Conservation (phyloP, 768 basidiomycete species). For the Tulasnella sp. region DNA sequence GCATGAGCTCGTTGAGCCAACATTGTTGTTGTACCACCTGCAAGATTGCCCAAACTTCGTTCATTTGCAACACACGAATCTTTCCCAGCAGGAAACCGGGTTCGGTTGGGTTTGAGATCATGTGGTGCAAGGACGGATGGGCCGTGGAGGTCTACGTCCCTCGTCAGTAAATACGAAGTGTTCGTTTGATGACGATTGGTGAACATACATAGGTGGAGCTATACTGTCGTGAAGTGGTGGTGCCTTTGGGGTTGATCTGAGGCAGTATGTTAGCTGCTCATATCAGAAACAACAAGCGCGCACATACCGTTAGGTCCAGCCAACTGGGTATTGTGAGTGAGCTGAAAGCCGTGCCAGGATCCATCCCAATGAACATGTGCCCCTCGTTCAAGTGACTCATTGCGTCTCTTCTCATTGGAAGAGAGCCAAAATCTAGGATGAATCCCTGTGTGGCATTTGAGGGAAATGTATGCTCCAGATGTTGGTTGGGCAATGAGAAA, state of each 20-base stretch:
- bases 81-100: slow-evolving; percentile 61
- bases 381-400: slow-evolving; percentile 3
- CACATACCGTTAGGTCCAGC: slow-evolving; percentile 3
- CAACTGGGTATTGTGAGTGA: not conserved
- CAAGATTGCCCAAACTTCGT: slow-evolving; percentile 60
- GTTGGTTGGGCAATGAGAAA: not conserved
- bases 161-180: not conserved
- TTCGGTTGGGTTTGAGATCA: slow-evolving; percentile 55
- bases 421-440: slow-evolving; percentile 8
- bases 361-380: not conserved
- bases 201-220: slow-evolving; percentile 56
- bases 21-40: slow-evolving; percentile 76
- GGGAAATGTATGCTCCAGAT: slow-evolving; percentile 7
- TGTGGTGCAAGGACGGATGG: slow-evolving; percentile 58
- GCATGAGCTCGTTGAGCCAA: slow-evolving; percentile 66
- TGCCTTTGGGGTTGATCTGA: slow-evolving; percentile 43
- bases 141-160: slow-evolving; percentile 40
- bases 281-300: slow-evolving; percentile 16
- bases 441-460: not conserved
- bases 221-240: slow-evolving; percentile 46
- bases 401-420: slow-evolving; percentile 9
- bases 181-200: slow-evolving; percentile 21
- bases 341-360: not conserved
- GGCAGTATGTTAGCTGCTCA: not conserved
- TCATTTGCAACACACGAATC: slow-evolving; percentile 56